Base-by-base conservation (phyloP, 345 rosid genomes). In the Populus ilicifolia region DNA sequence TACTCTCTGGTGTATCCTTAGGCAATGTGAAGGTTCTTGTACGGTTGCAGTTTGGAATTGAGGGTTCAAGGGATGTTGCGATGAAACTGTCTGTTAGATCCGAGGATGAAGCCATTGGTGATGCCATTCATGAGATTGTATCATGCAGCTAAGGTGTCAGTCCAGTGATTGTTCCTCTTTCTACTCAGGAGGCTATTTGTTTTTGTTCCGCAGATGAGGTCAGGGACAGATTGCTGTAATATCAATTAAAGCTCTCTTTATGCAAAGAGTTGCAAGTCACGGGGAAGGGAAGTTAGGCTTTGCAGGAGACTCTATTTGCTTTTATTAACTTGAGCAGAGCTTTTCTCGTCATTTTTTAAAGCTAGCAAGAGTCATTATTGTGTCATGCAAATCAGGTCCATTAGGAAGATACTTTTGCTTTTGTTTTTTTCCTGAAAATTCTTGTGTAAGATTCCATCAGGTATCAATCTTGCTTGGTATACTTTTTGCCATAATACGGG, bases 31-130 rank as follows among this genome's bases (percentile, higher is more conserved):
- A 82, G 86, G 97, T 93, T 76, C 91, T 96, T 6, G 97, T 89
- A 76, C 84, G 93, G 52, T 80, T 91, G 82, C 97, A 93, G 61
- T 96, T 96, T 61, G 99, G 99, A 78, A 81, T 96, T 13, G 94
- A 91, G 56, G 90, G 93, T 72, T 83, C 90, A 39, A 93, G 85
- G 84, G 99, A 92, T 16, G 91, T 96, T 7, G 96, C 96, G 1
- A 96, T 96, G 98, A 96, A 96, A 84, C 83, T 96, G 64, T 83
- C 89, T 2, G 99, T 91, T 33, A 87, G 98, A 88, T 91, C 99
- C 0, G 95, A 93, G 61, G 96, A 93, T 64, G 89, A 81, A 80
- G 86, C 88, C 30, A 88, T 96, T 80, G 89, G 93, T 27, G 96
- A 88, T 70, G 90, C 93, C 78, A 92, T 96, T 79, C 98, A 96